Conservation (phyloP, 2,329 filamentous ascomycete genomes). For the Aspergillaceae sp. region DNA sequence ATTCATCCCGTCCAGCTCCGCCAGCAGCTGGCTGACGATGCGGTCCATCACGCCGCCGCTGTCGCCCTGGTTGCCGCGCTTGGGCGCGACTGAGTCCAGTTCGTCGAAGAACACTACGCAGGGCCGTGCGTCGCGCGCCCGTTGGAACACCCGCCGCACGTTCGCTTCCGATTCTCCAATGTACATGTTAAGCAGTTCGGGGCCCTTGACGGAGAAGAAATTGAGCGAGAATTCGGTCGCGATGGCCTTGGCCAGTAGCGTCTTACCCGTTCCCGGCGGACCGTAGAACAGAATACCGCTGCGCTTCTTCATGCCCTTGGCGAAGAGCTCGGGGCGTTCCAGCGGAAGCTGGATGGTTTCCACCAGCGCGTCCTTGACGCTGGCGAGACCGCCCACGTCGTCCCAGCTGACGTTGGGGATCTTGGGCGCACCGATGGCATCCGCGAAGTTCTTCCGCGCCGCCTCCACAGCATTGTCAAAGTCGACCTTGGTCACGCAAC, state of each 20-base stretch:
- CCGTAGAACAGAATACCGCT: conserved; percentile 99
- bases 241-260: conserved; percentile 95
- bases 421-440: conserved; percentile 93
- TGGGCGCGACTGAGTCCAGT: conserved; percentile 91
- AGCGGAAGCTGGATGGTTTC: conserved; percentile 93
- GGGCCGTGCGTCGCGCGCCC: conserved; percentile 90
- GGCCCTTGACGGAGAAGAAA: conserved; percentile 99
- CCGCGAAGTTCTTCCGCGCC: conserved; percentile 94
- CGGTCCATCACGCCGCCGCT: conserved; percentile 97
- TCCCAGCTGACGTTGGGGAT: conserved; percentile 96
- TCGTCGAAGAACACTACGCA: conserved; percentile 99
- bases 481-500: conserved; percentile 70
- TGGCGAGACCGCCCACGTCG: conserved; percentile 84
- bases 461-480: conserved; percentile 92
- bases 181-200: conserved; percentile 98
- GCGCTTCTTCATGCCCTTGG: conserved; percentile 96
- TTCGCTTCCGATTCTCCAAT: conserved; percentile 99
- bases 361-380: conserved; percentile 94
- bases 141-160: conserved; percentile 98
- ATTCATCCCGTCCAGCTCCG: conserved; percentile 96
- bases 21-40: conserved; percentile 88
- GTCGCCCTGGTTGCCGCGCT: conserved; percentile 93
- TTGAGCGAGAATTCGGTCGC: conserved; percentile 98
- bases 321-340: conserved; percentile 85
- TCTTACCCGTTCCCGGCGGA: conserved; percentile 98